Evolutionary conservation across 108 stramenopile species (phyloP), one percentile per base, ranked within the genome.

Genomic region (Nitzschia sp.): DNA sequence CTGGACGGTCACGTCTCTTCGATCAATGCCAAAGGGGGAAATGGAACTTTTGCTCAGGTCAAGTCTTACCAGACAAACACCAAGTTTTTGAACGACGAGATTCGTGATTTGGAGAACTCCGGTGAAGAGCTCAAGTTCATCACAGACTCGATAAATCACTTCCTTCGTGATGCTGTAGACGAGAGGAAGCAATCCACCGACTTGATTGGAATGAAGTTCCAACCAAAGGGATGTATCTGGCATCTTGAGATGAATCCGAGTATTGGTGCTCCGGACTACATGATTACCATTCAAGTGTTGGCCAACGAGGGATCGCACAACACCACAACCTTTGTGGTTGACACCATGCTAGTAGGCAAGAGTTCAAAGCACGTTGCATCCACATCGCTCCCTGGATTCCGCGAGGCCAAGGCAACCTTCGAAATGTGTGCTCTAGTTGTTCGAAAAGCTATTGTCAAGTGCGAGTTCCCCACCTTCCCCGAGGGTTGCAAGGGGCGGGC

Each of bases 401-500:
- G 60, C 25, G 80, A 80, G 57, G 80, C 77, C 11, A 80, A 85
- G 77, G 70, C 60, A 7, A 76, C 70, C 26, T 86, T 87, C 69
- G 80, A 80, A 20, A 26, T 67, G 29, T 53, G 76, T 25, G 69
- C 73, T 21, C 71, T 87, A 40, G 68, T 78, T 39, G 65, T 92
- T 40, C 52, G 88, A 21, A 87, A 89, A 76, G 79, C 78, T 57
- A 81, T 90, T 52, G 86, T 90, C 0, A 67, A 76, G 80, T 81
- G 86, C 51, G 88, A 89, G 73, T 88, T 93, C 57, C 92, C 92
- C 1, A 71, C 84, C 41, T 93, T 90, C 72, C 89, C 89, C 14
- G 92, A 90, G 71, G 89, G 89, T 22, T 87, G 87, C 68, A 88
- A 90, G 72, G 92, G 89, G 24, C 67, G 71, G 40, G 63, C 84